Evolutionary conservation across 2,329 filamentous ascomycete genomes (phyloP).

Genomic region (Peltaster fructicola): DNA sequence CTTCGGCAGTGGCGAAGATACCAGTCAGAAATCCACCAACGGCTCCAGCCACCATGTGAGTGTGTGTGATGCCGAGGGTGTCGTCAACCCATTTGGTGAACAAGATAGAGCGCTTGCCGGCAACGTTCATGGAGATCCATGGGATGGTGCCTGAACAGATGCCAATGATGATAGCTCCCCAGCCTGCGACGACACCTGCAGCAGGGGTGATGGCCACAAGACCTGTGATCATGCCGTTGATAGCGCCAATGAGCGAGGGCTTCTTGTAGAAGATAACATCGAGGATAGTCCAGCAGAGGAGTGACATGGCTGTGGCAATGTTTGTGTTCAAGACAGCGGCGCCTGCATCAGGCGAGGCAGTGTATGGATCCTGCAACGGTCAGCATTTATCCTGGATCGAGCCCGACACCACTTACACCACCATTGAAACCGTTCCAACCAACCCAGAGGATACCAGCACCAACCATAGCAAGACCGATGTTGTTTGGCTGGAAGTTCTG

Average conservation of each 20-base stretch:
- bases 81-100: conserved; percentile 40
- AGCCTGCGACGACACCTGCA: conserved; percentile 33
- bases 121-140: conserved; percentile 33
- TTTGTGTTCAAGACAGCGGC: conserved; percentile 36
- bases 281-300: conserved; percentile 29
- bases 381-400: conserved; percentile 1
- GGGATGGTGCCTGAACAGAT: conserved; percentile 27
- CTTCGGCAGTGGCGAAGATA: conserved; percentile 30
- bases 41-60: conserved; percentile 30
- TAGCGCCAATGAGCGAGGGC: conserved; percentile 32
- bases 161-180: conserved; percentile 33
- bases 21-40: conserved; percentile 30
- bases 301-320: conserved; percentile 29
- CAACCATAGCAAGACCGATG: conserved; percentile 27
- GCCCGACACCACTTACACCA: conserved; percentile 12
- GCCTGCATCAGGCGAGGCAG: conserved; percentile 31
- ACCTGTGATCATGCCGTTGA: conserved; percentile 35
- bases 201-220: conserved; percentile 35
- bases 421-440: conserved; percentile 39
- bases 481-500: conserved; percentile 32
- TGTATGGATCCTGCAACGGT: conserved; percentile 26
- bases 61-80: conserved; percentile 32
- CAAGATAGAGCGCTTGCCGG: conserved; percentile 33
- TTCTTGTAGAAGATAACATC: conserved; percentile 32
- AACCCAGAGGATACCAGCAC: conserved; percentile 34